Evolutionary conservation across 1,284 basidiomycete species (phyloP), one percentile per base, ranked within the genome.

Genomic region (Boletellus deceptivus): DNA sequence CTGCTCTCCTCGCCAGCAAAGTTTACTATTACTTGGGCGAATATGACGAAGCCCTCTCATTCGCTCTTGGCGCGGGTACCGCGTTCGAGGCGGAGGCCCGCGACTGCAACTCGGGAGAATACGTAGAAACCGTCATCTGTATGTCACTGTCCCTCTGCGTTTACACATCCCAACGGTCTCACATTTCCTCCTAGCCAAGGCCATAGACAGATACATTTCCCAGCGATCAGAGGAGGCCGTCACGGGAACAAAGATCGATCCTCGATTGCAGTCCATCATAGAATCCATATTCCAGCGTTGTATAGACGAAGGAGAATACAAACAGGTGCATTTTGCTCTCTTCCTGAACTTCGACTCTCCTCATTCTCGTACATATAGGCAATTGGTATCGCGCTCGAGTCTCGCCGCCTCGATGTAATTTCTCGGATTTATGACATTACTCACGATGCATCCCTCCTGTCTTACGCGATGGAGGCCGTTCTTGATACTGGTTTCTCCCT

Each of bases 21-120:
- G 90, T 97, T 45, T 98, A 97, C 73, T 98, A 93, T 71, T 95
- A 89, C 77, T 81, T 98, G 42, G 93, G 90, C 58, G 91, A 93
- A 67, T 89, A 94, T 59, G 91, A 94, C 59, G 95, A 98, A 70
- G 90, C 93, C 22, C 79, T 98, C 54, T 88, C 90, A 31, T 96
- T 97, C 64, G 94, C 94, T 18, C 82, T 98, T 46, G 88, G 89
- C 53, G 91, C 93, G n/a, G 92, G 89, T 41, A 76, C 74, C 64
- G 86, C 87, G 61, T 97, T 98, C 65, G 85, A 91, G 65, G 77
- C 79, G 16, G 91, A 93, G 66, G 74, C 77, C 55, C 77, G 78
- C 62, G 76, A 70, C 38, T 71, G 72, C 48, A 83, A 79, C 9
- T 80, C 84, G 17, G 86, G 84, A 55, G 94, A 98, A 72, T 98